These are phyloP conservation scores for Alternaria triticina DNA, from an alignment of 2,329 filamentous ascomycete genomes.

Conservation along the genomic window DNA sequence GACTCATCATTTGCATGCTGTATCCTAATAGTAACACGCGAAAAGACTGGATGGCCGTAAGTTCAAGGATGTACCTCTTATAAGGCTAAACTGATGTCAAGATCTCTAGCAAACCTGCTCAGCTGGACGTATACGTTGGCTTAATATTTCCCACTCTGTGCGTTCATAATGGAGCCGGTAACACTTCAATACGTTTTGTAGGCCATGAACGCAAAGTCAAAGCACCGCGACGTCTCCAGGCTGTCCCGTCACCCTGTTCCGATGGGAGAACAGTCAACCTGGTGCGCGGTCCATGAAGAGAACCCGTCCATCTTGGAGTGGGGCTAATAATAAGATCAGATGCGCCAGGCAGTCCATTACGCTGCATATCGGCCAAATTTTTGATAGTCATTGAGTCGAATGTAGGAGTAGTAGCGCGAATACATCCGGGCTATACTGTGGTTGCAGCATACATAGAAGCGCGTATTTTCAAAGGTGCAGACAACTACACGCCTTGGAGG, in stretches of 20 bases:
- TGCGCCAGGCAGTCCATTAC: not conserved
- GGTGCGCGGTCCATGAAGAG: not conserved
- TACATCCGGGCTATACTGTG: not conserved
- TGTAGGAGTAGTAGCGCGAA: not conserved
- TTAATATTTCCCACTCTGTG: not conserved
- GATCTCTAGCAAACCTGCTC: not conserved
- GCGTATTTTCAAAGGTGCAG: not conserved
- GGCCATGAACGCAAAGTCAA: not conserved
- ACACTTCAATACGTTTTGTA: not conserved
- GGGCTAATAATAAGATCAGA: not conserved
- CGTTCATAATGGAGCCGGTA: not conserved
- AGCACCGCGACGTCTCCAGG: not conserved
- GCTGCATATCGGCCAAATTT: not conserved
- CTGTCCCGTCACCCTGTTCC: no score
- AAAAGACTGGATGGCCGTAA: not conserved
- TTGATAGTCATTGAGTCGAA: not conserved
- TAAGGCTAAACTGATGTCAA: not conserved
- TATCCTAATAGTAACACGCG: not conserved
- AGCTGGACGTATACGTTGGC: not conserved
- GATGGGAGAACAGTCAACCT: not conserved
- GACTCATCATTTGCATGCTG: not conserved
- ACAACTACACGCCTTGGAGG: not conserved
- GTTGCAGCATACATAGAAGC: not conserved
- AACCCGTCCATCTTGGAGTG: not conserved
- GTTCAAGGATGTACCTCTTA: not conserved